These are phyloP conservation scores for Drosera spatulata DNA, from an alignment of 179 eudicot species.

Conservation along the genomic window DNA sequence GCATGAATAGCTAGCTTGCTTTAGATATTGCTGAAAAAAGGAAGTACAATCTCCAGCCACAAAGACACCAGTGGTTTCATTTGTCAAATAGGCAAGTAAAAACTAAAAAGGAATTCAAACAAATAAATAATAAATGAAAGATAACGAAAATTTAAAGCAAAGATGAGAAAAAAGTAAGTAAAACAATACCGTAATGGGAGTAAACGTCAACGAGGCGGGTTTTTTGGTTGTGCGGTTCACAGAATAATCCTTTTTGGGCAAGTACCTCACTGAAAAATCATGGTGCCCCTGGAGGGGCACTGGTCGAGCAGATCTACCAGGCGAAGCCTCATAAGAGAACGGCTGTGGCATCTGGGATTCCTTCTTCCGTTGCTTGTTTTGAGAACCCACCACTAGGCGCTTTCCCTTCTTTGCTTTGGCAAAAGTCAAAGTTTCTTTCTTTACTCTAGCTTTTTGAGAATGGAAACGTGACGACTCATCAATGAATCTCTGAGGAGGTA, in stretches of 20 bases:
- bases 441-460: constrained; percentile 7
- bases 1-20: no score
- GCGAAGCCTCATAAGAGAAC: constrained; percentile 5
- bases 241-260: no score
- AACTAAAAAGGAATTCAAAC: no score
- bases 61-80: no score
- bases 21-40: no score
- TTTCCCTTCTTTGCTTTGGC: constrained; percentile 2
- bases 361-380: constrained; percentile 7
- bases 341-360: constrained; percentile 4
- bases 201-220: neutral
- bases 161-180: constrained; percentile 1
- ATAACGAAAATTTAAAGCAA: neutral
- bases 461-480: constrained; percentile 13
- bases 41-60: no score
- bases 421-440: constrained; percentile 6
- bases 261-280: neutral
- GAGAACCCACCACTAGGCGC: constrained; percentile 5
- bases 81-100: no score
- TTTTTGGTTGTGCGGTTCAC: no score
- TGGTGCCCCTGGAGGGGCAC: constrained; percentile 11
- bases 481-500: constrained; percentile 15
- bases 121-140: neutral
- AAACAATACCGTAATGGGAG: neutral
- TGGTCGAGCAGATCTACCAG: constrained; percentile 17